Evolutionary conservation across 1,284 basidiomycete genomes (phyloP).

Genomic region (Omphalotus olearius): DNA sequence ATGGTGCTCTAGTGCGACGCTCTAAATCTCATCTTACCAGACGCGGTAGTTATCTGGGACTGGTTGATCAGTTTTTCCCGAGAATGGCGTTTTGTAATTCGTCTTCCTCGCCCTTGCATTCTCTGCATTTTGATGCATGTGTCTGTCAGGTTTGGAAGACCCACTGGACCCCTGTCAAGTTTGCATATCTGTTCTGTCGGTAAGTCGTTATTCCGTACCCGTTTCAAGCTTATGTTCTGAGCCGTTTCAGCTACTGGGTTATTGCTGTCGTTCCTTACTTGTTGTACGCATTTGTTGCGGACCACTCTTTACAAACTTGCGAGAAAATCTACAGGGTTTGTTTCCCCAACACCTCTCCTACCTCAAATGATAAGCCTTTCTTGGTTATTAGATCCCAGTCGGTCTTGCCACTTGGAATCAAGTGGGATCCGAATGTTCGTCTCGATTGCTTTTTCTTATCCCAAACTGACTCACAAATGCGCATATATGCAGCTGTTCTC

Average conservation of each 20-base stretch:
- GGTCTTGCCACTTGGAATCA: slow-evolving; percentile 82
- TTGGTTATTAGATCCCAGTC: slow-evolving; percentile 55
- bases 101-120: slow-evolving; percentile 6
- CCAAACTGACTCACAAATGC: slow-evolving; percentile 8
- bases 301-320: slow-evolving; percentile 59
- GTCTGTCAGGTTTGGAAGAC: slow-evolving; percentile 67
- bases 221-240: slow-evolving; percentile 12
- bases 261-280: slow-evolving; percentile 71
- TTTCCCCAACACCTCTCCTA: slow-evolving; percentile 13
- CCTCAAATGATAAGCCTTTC: slow-evolving; percentile 7
- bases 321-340: slow-evolving; percentile 61
- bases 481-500: slow-evolving; percentile 51
- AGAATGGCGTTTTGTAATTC: slow-evolving; percentile 70
- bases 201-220: slow-evolving; percentile 28
- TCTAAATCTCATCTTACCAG: slow-evolving; percentile 34
- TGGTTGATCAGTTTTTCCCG: slow-evolving; percentile 72
- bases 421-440: slow-evolving; percentile 68
- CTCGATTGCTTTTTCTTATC: slow-evolving; percentile 9
- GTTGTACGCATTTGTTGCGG: slow-evolving; percentile 63
- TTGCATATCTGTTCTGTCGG: slow-evolving; percentile 78
- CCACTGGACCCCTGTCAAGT: slow-evolving; percentile 75
- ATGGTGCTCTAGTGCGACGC: slow-evolving; percentile 17
- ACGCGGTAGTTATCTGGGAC: slow-evolving; percentile 78
- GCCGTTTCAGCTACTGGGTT: slow-evolving; percentile 63
- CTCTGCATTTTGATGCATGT: slow-evolving; percentile 2